Evolutionary conservation across 2,329 filamentous ascomycete genomes (phyloP).

Genomic region (Polytolypa hystricis): DNA sequence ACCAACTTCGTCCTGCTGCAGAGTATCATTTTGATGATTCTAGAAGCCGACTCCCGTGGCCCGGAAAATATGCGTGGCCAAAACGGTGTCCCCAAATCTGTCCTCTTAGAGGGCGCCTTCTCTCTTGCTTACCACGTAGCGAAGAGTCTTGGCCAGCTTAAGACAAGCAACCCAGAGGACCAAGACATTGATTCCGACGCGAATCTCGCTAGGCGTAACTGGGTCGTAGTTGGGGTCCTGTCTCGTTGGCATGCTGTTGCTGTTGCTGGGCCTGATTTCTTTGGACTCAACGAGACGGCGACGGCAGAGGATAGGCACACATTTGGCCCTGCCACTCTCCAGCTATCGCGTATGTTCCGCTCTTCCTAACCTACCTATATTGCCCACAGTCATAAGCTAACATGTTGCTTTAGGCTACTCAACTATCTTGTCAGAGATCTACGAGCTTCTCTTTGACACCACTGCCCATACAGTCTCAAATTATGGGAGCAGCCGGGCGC

Average conservation of each 20-base stretch:
- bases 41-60: conserved; percentile 32
- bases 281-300: conserved; percentile 28
- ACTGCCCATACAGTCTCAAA: conserved; percentile 26
- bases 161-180: conserved; percentile 20
- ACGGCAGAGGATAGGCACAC: conserved; percentile 29
- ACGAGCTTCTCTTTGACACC: conserved; percentile 21
- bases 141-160: conserved; percentile 28
- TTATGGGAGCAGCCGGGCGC: conserved; percentile 24
- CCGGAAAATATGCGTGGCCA: conserved; percentile 32
- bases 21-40: conserved; percentile 29
- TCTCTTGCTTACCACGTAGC: conserved; percentile 30
- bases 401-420: conserved; percentile 20
- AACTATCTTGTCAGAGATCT: conserved; percentile 25
- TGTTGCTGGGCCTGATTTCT: conserved; percentile 28
- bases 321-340: conserved; percentile 24
- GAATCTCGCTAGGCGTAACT: conserved; percentile 30
- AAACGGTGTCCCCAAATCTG: conserved; percentile 30
- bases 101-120: conserved; percentile 28
- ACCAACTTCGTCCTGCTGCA: conserved; percentile 33
- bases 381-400: not conserved
- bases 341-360: conserved; percentile 27
- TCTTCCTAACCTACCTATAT: conserved; percentile 7
- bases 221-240: conserved; percentile 29
- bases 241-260: conserved; percentile 33
- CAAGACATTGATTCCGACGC: conserved; percentile 30